Evolutionary conservation across 495 filamentous ascomycete genomes (phyloP).

Genomic region (Letharia lupina): DNA sequence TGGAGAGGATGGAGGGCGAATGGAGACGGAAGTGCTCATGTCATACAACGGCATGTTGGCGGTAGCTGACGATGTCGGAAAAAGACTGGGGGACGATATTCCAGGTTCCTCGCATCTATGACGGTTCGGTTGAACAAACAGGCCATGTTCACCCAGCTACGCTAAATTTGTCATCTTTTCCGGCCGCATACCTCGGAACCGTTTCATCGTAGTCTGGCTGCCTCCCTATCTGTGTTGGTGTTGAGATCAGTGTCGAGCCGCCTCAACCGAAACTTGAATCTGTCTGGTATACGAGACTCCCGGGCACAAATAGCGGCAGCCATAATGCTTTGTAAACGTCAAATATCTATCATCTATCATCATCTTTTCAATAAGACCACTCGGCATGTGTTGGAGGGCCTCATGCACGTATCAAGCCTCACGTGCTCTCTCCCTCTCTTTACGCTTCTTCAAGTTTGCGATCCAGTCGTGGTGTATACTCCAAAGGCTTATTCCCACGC

Average conservation of each 20-base stretch:
- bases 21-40: constrained; percentile 22
- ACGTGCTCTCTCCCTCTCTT: constrained; percentile 21
- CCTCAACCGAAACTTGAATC: not conserved
- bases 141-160: not conserved
- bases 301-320: not conserved
- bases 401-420: constrained; percentile 16
- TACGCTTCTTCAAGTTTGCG: constrained; percentile 23
- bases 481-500: constrained; percentile 61
- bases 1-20: constrained; percentile 10
- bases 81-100: not conserved
- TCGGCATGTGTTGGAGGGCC: not conserved
- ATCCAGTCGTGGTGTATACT: constrained; percentile 62
- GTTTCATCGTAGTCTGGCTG: not conserved
- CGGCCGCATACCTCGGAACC: not conserved
- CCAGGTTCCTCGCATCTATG: not conserved
- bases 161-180: not conserved
- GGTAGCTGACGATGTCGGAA: constrained; percentile 6
- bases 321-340: not conserved
- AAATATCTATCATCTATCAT: not conserved
- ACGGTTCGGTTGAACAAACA: not conserved
- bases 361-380: not conserved
- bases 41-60: constrained; percentile 20
- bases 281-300: not conserved
- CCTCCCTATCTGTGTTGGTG: not conserved
- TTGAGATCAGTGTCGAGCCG: not conserved